A percentile compares a stretch with the other conserved stretches of the same genome.
Evolutionary conservation across 129 eudicot species (phyloP).

Genomic region (Escallonia herrerae): DNA sequence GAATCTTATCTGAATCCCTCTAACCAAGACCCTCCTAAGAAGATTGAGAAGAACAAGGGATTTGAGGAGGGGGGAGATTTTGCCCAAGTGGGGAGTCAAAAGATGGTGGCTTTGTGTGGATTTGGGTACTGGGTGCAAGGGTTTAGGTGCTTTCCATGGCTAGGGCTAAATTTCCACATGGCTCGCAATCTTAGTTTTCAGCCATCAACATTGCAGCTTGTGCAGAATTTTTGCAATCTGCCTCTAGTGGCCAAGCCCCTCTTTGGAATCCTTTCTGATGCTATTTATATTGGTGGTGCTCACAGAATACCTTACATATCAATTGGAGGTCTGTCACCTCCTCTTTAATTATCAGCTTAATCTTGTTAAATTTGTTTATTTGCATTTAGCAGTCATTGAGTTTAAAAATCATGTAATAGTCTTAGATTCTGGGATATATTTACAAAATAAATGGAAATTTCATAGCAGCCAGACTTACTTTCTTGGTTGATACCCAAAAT

Average conservation of each 20-base stretch:
- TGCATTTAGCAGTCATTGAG: slow-evolving; percentile 3
- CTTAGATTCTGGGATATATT: neutral
- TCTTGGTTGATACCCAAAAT: neutral
- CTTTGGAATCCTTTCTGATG: slow-evolving; percentile 90
- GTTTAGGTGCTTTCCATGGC: slow-evolving; percentile 93
- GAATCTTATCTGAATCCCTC: neutral
- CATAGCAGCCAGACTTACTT: too few relatives aligned
- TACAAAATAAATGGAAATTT: too few relatives aligned
- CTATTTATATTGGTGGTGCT: slow-evolving; percentile 68
- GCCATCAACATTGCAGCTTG: slow-evolving; percentile 85
- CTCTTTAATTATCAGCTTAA: neutral
- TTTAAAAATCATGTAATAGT: slow-evolving; percentile 15
- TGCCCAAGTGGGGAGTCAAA: slow-evolving; percentile 21
- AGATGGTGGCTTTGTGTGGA: slow-evolving; percentile 63
- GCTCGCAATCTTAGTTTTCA: slow-evolving; percentile 54
- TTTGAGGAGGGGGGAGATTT: slow-evolving; percentile 16
- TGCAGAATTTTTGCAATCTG: slow-evolving; percentile 62
- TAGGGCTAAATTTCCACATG: slow-evolving; percentile 82
- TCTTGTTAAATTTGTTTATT: neutral
- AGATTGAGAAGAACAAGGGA: slow-evolving; percentile 22
- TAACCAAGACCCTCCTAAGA: slow-evolving; percentile 13
- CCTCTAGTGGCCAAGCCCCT: slow-evolving; percentile 96
- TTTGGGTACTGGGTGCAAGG: slow-evolving; percentile 96
- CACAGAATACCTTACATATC: slow-evolving; percentile 84
- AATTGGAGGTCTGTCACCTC: slow-evolving; percentile 60